Conservation (phyloP, 108 stramenopile species). For the Skeletonema tropicum region DNA sequence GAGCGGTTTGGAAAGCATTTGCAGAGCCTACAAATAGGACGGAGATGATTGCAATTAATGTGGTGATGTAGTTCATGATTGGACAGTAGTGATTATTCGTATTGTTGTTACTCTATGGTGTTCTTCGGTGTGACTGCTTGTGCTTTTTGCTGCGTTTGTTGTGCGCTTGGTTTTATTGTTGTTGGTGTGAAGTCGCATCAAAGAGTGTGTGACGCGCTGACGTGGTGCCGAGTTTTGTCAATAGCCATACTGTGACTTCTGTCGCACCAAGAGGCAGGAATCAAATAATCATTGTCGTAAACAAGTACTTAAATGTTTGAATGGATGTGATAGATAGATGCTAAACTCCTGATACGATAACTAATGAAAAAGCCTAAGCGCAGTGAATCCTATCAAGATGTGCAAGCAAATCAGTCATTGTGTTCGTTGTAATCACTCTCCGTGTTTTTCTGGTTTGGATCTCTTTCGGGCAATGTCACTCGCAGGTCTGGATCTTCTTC, state of each 20-base stretch:
- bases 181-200: too few relatives aligned
- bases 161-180: too few relatives aligned
- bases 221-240: neutral
- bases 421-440: constrained; percentile 29
- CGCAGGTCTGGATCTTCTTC: constrained; percentile 43
- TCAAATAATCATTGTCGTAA: too few relatives aligned
- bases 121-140: neutral
- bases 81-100: neutral
- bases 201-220: too few relatives aligned
- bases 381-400: too few relatives aligned
- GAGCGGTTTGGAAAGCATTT: constrained; percentile 16
- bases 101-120: neutral
- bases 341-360: too few relatives aligned
- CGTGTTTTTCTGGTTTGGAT: constrained; percentile 30
- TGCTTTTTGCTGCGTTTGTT: neutral
- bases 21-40: neutral
- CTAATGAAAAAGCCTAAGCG: too few relatives aligned
- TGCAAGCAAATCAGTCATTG: constrained; percentile 17
- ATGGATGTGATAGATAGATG: too few relatives aligned
- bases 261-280: too few relatives aligned
- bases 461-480: constrained; percentile 42
- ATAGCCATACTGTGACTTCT: neutral
- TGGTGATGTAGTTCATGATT: constrained; percentile 2
- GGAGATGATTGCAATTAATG: constrained; percentile 9
- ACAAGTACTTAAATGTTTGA: too few relatives aligned